These are phyloP conservation scores for Yarrowia alimentaria DNA, from an alignment of 805 yeast genomes.

Conservation along the genomic window DNA sequence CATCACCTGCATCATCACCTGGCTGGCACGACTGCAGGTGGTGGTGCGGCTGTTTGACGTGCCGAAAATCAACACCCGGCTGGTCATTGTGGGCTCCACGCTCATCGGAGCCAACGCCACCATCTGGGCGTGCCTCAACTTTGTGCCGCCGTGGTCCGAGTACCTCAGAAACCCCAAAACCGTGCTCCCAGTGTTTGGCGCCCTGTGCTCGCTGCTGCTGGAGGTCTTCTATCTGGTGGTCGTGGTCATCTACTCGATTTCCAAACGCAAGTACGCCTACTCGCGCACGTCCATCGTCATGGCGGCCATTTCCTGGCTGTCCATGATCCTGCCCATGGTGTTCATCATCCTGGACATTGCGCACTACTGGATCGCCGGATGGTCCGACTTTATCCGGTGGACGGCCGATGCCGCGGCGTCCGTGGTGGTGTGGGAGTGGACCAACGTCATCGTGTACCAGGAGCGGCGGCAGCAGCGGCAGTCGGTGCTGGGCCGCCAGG, in stretches of 20 bases:
- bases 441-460: conserved; percentile 51
- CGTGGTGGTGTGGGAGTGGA: conserved; percentile 66
- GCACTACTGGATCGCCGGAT: conserved; percentile 46
- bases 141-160: conserved; percentile 30
- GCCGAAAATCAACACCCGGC: conserved; percentile 38
- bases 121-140: conserved; percentile 34
- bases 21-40: conserved; percentile 58
- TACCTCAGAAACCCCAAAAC: conserved; percentile 33
- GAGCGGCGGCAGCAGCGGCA: conserved; percentile 52
- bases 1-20: conserved; percentile 47
- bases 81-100: conserved; percentile 40
- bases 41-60: conserved; percentile 43
- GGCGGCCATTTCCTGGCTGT: conserved; percentile 46
- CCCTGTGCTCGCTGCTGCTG: conserved; percentile 33
- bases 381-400: conserved; percentile 50
- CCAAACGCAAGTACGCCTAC: conserved; percentile 48
- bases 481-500: conserved; percentile 63
- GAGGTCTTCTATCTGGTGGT: conserved; percentile 39
- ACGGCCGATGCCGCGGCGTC: conserved; percentile 51
- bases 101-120: conserved; percentile 39
- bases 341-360: conserved; percentile 43
- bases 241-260: conserved; percentile 43
- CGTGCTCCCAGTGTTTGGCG: conserved; percentile 38
- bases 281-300: conserved; percentile 49
- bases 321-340: conserved; percentile 43